Conservation (phyloP, 2,329 filamentous ascomycete genomes). For the Purpureocillium takamizusanense region DNA sequence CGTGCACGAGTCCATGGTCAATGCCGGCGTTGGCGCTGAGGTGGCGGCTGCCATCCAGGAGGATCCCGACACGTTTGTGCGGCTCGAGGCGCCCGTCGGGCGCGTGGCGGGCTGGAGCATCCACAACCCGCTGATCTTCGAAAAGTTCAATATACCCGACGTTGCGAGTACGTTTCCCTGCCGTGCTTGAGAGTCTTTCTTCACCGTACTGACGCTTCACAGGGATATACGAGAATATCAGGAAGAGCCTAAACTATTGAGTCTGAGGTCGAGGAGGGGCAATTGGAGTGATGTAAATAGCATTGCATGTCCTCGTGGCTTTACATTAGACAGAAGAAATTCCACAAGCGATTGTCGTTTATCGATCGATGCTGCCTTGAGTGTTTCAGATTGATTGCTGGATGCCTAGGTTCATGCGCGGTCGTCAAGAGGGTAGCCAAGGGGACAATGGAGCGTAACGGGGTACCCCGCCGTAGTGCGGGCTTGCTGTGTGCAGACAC, state of each 20-base stretch:
- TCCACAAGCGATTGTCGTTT: too few species aligned
- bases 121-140: slow-evolving; percentile 70
- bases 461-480: too few species aligned
- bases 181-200: neutral
- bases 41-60: slow-evolving; percentile 85
- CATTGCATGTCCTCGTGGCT: too few species aligned
- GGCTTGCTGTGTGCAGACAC: too few species aligned
- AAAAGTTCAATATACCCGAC: slow-evolving; percentile 76
- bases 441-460: too few species aligned
- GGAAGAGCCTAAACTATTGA: slow-evolving; percentile 57
- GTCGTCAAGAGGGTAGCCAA: too few species aligned
- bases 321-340: too few species aligned
- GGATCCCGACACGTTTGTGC: slow-evolving; percentile 63
- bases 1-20: slow-evolving; percentile 88
- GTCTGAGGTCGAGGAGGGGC: neutral
- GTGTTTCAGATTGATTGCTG: too few species aligned
- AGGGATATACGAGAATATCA: slow-evolving; percentile 67
- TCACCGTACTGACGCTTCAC: slow-evolving; percentile 5
- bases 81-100: slow-evolving; percentile 75
- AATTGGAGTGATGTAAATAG: slow-evolving; percentile 2
- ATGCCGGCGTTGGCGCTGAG: slow-evolving; percentile 81
- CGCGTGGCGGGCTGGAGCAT: slow-evolving; percentile 86
- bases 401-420: too few species aligned
- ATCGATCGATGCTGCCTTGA: too few species aligned
- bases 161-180: slow-evolving; percentile 62